Percentiles rank a stretch among this genome's conserved stretches.
phyloP scores from a whole-genome alignment of 192 early-diverging fungal genomes.

The Cetraspora pellucida region DNA sequence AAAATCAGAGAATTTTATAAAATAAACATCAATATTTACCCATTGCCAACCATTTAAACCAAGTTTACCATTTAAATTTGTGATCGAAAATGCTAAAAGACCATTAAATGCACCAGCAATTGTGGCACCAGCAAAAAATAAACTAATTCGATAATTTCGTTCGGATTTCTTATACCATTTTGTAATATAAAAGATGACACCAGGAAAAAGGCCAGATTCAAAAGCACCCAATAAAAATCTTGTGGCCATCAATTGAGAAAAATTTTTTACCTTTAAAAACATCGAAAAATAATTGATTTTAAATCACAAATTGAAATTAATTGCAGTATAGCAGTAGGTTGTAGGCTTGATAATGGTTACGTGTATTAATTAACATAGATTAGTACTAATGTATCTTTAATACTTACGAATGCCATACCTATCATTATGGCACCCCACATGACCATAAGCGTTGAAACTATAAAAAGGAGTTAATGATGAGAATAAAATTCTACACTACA shows the following conservation, averaged over 20 bases:
- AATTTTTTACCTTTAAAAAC: conserved; percentile 25
- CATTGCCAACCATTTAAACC: conserved; percentile 60
- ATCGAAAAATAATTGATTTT: background rate
- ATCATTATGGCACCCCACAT: conserved; percentile 56
- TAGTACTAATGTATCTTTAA: too few species aligned
- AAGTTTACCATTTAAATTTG: conserved; percentile 46
- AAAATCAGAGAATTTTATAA: too few species aligned
- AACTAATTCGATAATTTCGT: conserved; percentile 54
- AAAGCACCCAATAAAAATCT: conserved; percentile 65
- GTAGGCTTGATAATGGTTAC: too few species aligned
- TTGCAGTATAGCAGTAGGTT: background rate
- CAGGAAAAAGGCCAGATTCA: conserved; percentile 64
- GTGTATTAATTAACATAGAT: too few species aligned
- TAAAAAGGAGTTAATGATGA: too few species aligned
- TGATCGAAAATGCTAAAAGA: conserved; percentile 65
- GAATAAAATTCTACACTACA: too few species aligned
- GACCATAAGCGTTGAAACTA: conserved; percentile 57
- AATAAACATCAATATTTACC: background rate
- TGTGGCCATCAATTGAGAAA: conserved; percentile 48
- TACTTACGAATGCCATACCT: conserved; percentile 56
- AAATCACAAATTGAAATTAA: background rate
- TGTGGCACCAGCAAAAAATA: conserved; percentile 55
- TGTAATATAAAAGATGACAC: conserved; percentile 56
- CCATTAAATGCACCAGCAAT: conserved; percentile 68
- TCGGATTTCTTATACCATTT: too few species aligned